A percentile compares a stretch with the other conserved stretches of the same genome.
Evolutionary conservation across 164 flowering plant genomes (phyloP).

Genomic region (Akebia trifoliata): DNA sequence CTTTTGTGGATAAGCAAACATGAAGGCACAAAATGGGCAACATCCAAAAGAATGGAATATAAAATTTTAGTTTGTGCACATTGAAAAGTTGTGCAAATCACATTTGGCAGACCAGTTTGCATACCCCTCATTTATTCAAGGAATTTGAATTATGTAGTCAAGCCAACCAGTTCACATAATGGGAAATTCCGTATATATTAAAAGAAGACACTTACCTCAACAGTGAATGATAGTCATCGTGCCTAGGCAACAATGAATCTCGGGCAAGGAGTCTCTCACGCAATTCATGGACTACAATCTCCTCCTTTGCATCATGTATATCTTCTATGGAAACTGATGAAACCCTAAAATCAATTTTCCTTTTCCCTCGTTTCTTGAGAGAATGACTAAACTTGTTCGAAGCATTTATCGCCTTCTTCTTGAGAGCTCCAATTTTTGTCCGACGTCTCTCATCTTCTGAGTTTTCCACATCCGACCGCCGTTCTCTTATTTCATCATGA

Average conservation of each 20-base stretch:
- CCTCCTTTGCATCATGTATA: slow-evolving; percentile 73
- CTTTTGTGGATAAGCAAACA: no score
- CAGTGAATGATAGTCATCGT: slow-evolving; percentile 83
- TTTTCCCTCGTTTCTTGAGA: slow-evolving; percentile 78
- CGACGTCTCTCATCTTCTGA: slow-evolving; percentile 78
- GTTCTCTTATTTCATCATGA: slow-evolving; percentile 58
- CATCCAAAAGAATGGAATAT: no score
- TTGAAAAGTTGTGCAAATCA: no score
- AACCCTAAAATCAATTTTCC: slow-evolving; percentile 64
- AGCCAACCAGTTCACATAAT: no score
- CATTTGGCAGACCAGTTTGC: no score
- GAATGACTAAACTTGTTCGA: slow-evolving; percentile 88
- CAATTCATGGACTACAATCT: slow-evolving; percentile 63
- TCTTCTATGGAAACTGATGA: slow-evolving; percentile 79
- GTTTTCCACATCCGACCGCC: slow-evolving; percentile 65
- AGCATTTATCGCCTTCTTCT: slow-evolving; percentile 80
- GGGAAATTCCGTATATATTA: no score
- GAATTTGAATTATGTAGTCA: no score
- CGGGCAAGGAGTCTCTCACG: slow-evolving; percentile 57
- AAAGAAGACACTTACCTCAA: slow-evolving; percentile 71
- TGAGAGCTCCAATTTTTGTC: slow-evolving; percentile 65
- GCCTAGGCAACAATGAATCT: slow-evolving; percentile 64
- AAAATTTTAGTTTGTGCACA: no score
- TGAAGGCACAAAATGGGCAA: no score
- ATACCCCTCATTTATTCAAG: no score